These are phyloP conservation scores for Ophiostoma australiae DNA, from an alignment of 2,329 filamentous ascomycete genomes.

Conservation along the genomic window DNA sequence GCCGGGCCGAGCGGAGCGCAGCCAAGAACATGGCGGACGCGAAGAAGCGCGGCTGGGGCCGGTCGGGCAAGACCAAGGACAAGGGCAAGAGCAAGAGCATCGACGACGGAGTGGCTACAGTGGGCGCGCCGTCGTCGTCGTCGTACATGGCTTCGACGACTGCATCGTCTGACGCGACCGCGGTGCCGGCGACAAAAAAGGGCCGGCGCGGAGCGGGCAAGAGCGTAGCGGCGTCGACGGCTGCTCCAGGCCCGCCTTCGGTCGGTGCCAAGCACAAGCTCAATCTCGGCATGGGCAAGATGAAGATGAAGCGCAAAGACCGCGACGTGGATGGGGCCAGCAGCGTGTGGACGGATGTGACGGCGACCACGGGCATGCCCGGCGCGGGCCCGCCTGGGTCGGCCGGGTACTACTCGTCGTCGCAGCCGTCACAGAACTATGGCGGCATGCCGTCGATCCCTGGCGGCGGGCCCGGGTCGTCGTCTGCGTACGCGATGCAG, in stretches of 20 bases:
- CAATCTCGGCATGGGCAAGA: background rate
- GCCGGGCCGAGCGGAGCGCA: slow-evolving; percentile 56
- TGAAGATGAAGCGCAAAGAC: slow-evolving; percentile 10
- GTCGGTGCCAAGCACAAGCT: background rate
- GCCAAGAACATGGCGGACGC: slow-evolving; percentile 60
- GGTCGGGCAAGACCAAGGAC: slow-evolving; percentile 36
- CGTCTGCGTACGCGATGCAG: slow-evolving; percentile 27
- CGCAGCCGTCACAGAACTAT: slow-evolving; percentile 17
- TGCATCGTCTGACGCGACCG: slow-evolving; percentile 13
- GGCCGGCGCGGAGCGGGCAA: background rate
- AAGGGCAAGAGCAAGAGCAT: slow-evolving; percentile 30
- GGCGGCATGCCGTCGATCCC: slow-evolving; percentile 23
- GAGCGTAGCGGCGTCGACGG: slow-evolving; percentile 7
- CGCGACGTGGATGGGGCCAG: slow-evolving; percentile 27
- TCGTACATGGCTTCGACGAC: slow-evolving; percentile 1
- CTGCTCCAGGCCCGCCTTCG: no score
- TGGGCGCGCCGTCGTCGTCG: background rate
- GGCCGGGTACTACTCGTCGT: background rate
- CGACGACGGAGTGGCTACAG: background rate
- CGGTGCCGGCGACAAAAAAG: slow-evolving; percentile 12
- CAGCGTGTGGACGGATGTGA: slow-evolving; percentile 49
- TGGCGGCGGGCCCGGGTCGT: slow-evolving; percentile 21
- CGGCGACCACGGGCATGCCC: slow-evolving; percentile 28
- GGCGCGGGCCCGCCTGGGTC: background rate
- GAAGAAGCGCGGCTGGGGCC: slow-evolving; percentile 51